phyloP scores from a whole-genome alignment of 164 flowering plant genomes.

The Nymphaea colorata region DNA sequence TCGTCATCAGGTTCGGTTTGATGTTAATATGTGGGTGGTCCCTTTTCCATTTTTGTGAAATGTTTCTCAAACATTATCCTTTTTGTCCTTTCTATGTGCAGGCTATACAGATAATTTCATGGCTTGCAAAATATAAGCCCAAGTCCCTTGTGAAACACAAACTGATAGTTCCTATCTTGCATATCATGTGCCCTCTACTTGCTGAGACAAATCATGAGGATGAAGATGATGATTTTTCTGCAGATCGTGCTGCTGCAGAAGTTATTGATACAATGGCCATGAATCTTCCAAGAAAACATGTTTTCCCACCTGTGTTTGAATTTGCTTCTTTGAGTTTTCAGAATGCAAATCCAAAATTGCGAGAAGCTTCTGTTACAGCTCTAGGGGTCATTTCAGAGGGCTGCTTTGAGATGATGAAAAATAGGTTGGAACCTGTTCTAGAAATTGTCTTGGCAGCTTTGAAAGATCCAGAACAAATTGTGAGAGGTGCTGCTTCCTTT shows the following conservation, averaged over 20 bases:
- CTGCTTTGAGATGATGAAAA: slow-evolving; percentile 70
- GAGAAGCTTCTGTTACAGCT: slow-evolving; percentile 89
- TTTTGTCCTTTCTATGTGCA: slow-evolving; percentile 17
- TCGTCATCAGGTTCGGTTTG: slow-evolving; percentile 73
- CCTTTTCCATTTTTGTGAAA: slow-evolving; percentile 4
- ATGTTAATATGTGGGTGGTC: not conserved
- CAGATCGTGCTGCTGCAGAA: slow-evolving; percentile 96
- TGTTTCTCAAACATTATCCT: not conserved
- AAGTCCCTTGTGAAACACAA: slow-evolving; percentile 83
- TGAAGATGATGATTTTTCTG: slow-evolving; percentile 74
- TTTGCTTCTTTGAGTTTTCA: slow-evolving; percentile 76
- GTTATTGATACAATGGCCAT: slow-evolving; percentile 91
- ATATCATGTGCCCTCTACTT: slow-evolving; percentile 90
- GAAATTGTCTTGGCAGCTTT: slow-evolving; percentile 68
- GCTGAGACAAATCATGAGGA: slow-evolving; percentile 59
- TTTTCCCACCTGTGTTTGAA: slow-evolving; percentile 73
- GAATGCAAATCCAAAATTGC: slow-evolving; percentile 55
- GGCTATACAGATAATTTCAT: slow-evolving; percentile 95
- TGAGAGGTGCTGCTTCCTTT: slow-evolving; percentile 96
- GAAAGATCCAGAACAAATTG: slow-evolving; percentile 87
- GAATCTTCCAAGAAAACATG: slow-evolving; percentile 65
- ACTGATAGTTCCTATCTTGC: slow-evolving; percentile 71
- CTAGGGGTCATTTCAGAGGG: slow-evolving; percentile 92
- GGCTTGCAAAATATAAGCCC: slow-evolving; percentile 88
- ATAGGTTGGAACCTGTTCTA: slow-evolving; percentile 65